Conservation (phyloP, 2,329 filamentous ascomycete species). For the Colletotrichum lentis region DNA sequence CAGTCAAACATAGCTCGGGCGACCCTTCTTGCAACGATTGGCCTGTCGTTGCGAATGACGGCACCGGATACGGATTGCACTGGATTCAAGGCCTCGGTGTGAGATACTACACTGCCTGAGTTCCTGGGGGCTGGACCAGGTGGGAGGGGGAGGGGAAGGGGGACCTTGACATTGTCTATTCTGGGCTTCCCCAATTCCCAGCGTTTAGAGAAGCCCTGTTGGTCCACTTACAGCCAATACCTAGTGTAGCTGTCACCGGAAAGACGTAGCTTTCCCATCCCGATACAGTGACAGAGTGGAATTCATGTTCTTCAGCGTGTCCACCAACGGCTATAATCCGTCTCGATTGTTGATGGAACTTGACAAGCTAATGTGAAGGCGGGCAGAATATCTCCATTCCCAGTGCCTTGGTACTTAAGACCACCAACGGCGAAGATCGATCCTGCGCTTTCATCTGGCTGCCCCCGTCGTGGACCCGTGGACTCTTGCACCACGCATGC, state of each 20-base stretch:
- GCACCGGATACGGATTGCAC: slow-evolving; percentile 1
- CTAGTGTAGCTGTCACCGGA: slow-evolving; percentile 2
- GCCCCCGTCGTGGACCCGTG: background rate
- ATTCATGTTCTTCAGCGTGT: background rate
- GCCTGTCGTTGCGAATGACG: background rate
- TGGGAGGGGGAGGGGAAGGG: no score
- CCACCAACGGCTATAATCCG: background rate
- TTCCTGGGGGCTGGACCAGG: slow-evolving; percentile 7
- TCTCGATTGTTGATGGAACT: slow-evolving; percentile 4
- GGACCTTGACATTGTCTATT: slow-evolving; percentile 5
- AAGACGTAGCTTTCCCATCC: slow-evolving; percentile 15
- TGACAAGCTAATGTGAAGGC: background rate
- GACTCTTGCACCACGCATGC: slow-evolving; percentile 5
- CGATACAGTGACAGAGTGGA: slow-evolving; percentile 11
- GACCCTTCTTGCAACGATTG: no score
- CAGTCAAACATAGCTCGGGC: background rate
- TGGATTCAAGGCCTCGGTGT: background rate
- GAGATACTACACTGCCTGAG: background rate
- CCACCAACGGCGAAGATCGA: background rate
- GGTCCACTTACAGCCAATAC: background rate
- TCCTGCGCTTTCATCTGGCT: background rate
- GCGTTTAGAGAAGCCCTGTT: background rate
- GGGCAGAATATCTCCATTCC: slow-evolving; percentile 28
- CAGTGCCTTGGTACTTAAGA: background rate
- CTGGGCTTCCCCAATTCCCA: background rate